Percentiles rank a stretch among this genome's conserved stretches.
Evolutionary conservation across 805 yeast genomes (phyloP).

Genomic region (Henningerozyma blattae): DNA sequence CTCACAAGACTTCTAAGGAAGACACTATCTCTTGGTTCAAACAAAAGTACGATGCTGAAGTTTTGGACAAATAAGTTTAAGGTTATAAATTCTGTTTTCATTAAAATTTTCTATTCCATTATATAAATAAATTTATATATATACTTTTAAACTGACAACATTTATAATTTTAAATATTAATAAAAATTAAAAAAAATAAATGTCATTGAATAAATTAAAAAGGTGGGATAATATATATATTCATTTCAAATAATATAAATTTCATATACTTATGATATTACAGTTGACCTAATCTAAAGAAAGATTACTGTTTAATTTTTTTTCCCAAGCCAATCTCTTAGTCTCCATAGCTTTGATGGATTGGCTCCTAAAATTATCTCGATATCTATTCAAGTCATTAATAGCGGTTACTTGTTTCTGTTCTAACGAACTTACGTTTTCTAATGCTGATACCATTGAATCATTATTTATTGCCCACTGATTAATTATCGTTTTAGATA

Average conservation of each 20-base stretch:
- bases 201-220: too few relatives aligned
- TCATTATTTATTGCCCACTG: conserved; percentile 30
- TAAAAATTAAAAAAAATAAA: too few relatives aligned
- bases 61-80: conserved; percentile 56
- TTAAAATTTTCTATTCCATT: too few relatives aligned
- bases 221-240: too few relatives aligned
- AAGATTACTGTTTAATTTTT: conserved; percentile 40
- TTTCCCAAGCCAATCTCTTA: conserved; percentile 21
- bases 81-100: too few relatives aligned
- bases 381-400: conserved; percentile 29
- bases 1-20: conserved; percentile 84
- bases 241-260: too few relatives aligned
- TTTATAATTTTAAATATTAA: too few relatives aligned
- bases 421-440: conserved; percentile 19
- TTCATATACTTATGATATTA: too few relatives aligned
- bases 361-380: conserved; percentile 34
- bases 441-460: conserved; percentile 20
- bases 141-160: too few relatives aligned
- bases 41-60: conserved; percentile 99
- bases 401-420: conserved; percentile 30
- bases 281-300: too few relatives aligned
- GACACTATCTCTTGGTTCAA: conserved; percentile 98
- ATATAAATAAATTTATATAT: too few relatives aligned
- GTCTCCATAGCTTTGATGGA: conserved; percentile 32
- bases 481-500: conserved; percentile 24